A percentile compares a stretch with the other conserved stretches of the same genome.
These are phyloP conservation scores for Coemansia sp. DNA, from an alignment of 192 early-diverging fungal species.

Conservation along the genomic window DNA sequence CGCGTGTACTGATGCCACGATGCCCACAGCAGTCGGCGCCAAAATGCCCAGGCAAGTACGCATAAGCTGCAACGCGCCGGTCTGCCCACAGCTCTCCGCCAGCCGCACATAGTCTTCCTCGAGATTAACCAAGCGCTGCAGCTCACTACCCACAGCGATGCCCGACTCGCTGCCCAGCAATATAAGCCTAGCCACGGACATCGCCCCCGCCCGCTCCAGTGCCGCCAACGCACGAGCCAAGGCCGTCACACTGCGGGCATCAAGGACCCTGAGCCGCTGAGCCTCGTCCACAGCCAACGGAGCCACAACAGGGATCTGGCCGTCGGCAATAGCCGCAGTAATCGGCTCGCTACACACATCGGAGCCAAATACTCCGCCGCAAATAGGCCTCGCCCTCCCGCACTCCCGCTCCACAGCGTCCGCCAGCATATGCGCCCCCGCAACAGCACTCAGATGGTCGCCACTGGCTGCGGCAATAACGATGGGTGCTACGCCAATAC, in stretches of 20 bases:
- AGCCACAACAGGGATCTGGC: slow-evolving; percentile 65
- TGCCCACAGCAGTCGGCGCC: slow-evolving; percentile 73
- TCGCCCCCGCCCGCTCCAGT: slow-evolving; percentile 62
- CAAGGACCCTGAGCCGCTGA: slow-evolving; percentile 43
- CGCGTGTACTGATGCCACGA: slow-evolving; percentile 65
- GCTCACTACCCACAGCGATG: slow-evolving; percentile 48
- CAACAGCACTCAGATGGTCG: slow-evolving; percentile 21
- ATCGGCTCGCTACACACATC: slow-evolving; percentile 55
- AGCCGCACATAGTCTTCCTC: slow-evolving; percentile 68
- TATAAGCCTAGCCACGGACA: slow-evolving; percentile 67
- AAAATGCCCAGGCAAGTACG: slow-evolving; percentile 66
- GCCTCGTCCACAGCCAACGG: slow-evolving; percentile 58
- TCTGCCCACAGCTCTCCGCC: slow-evolving; percentile 33
- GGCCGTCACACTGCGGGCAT: slow-evolving; percentile 42
- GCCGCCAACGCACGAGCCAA: slow-evolving; percentile 61
- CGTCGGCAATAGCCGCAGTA: slow-evolving; percentile 61
- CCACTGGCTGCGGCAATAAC: slow-evolving; percentile 4
- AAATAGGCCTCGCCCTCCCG: slow-evolving; percentile 69
- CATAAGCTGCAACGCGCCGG: slow-evolving; percentile 59
- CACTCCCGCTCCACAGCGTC: slow-evolving; percentile 75
- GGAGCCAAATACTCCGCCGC: slow-evolving; percentile 61
- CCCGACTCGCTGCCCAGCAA: slow-evolving; percentile 53
- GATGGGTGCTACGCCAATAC: slow-evolving; percentile 49
- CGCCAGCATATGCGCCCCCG: slow-evolving; percentile 38
- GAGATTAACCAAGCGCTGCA: slow-evolving; percentile 80